Percentiles rank a stretch among this genome's conserved stretches.
These are phyloP conservation scores for Aspergillus alliaceus DNA, from an alignment of 2,329 filamentous ascomycete species.

Conservation along the genomic window DNA sequence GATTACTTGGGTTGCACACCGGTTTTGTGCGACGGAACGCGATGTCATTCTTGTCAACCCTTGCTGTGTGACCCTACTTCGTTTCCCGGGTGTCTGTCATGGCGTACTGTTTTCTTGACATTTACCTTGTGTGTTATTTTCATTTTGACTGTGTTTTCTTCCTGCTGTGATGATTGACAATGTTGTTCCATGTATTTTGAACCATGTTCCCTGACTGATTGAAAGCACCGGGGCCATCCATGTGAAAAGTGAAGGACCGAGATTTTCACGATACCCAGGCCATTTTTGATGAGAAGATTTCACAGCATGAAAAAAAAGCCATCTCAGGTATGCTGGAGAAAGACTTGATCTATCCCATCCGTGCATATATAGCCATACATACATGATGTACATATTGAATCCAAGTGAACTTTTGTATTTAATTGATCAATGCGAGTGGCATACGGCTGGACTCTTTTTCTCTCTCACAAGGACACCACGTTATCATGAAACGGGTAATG, in stretches of 20 bases:
- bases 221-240: not conserved
- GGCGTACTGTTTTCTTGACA: not conserved
- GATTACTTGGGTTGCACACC: conserved; percentile 4
- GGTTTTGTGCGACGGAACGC: conserved; percentile 6
- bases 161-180: not conserved
- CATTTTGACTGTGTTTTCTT: not conserved
- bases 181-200: not conserved
- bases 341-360: conserved; percentile 7
- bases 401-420: not conserved
- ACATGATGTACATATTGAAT: conserved; percentile 16
- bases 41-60: not conserved
- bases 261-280: not conserved
- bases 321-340: not conserved
- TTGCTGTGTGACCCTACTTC: not conserved
- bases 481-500: not conserved
- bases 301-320: conserved; percentile 1
- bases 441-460: not conserved
- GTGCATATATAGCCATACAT: conserved; percentile 11
- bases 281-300: not conserved
- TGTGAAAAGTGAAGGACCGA: not conserved
- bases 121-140: not conserved
- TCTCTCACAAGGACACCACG: not conserved
- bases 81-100: not conserved
- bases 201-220: not conserved
- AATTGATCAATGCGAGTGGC: not conserved